Evolutionary conservation across 768 basidiomycete genomes (phyloP), one percentile per base, ranked within the genome.

Genomic region (Coprinellus micaceus): DNA sequence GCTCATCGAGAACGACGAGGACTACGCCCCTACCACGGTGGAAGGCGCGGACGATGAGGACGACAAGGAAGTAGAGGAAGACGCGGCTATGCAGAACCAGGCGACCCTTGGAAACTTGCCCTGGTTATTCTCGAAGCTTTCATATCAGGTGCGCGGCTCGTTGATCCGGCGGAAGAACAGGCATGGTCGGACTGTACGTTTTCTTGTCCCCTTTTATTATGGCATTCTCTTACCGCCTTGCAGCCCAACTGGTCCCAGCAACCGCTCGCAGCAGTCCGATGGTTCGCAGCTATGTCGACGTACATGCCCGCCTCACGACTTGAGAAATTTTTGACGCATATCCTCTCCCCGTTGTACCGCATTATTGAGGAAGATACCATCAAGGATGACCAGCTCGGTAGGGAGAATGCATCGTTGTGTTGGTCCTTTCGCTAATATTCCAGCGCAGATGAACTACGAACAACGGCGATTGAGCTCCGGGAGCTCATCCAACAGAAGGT

Each of bases 81-180:
- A 62, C 19, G 66, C 66, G 4, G 67, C 25, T 59, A 59, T 57
- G 56, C 62, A 45, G 59, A 62, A 46, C 52, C 62, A 47, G 64
- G 75, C 61, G 67, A 71, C 54, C 62, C 64, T 58, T 57, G 51
- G 57, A 26, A 78, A 87, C 61, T 74, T 98, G 2, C 82, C 91
- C 0, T 98, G 96, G 94, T 71, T 99, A 30, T 98, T 98, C 77
- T 94, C 94, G 22, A 90, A 90, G 65, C 74, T 98, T 19, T 98
- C 96, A 0, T 95, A 90, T 69, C 89, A 94, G 65, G 82, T 87
- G 10, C 82, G 84, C 30, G 86, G 88, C 4, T 86, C 88, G 4
- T 83, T 89, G 64, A 86, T 91, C 54, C 78, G 80, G 5, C 80
- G 89, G 48, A 76, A 86, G 25, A 88, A 82, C 61, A 78, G 77